Evolutionary conservation across 345 rosid genomes (phyloP).

Genomic region (Eucalyptus regnans): DNA sequence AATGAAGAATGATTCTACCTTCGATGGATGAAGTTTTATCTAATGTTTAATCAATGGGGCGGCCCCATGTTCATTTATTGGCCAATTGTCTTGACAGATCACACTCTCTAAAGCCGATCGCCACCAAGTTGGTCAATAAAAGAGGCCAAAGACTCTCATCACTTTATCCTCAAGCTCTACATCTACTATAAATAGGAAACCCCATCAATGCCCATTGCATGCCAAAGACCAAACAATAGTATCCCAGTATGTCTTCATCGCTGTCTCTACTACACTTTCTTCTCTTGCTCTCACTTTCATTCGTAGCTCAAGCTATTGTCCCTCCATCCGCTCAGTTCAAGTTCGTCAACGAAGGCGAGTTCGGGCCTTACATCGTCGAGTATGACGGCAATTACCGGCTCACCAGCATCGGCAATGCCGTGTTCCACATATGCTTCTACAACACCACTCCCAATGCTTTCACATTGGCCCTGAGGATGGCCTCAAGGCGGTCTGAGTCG

Average conservation of each 20-base stretch:
- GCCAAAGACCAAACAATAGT: not conserved
- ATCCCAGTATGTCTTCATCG: not conserved
- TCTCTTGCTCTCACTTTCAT: not conserved
- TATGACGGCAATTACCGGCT: conserved; percentile 3
- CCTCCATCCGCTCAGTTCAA: conserved; percentile 8
- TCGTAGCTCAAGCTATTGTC: conserved; percentile 1
- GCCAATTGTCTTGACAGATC: not conserved
- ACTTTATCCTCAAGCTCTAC: not conserved
- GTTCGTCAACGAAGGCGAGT: conserved; percentile 2
- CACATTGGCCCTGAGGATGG: conserved; percentile 49
- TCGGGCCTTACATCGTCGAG: conserved; percentile 1
- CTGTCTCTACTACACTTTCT: not conserved
- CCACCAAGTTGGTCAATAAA: not conserved
- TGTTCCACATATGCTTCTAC: conserved; percentile 36
- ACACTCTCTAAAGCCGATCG: not conserved
- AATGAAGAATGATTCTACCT: not conserved
- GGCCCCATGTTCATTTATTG: not conserved
- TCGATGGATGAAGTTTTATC: not conserved
- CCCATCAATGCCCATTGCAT: not conserved
- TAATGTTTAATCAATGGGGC: not conserved
- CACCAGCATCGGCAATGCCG: not conserved
- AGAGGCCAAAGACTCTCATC: not conserved
- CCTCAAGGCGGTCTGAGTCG: conserved; percentile 14
- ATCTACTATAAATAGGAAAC: not conserved
- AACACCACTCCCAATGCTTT: conserved; percentile 39